phyloP scores from a whole-genome alignment of 306 rosid genomes.

The Cicer chorassanicum region DNA sequence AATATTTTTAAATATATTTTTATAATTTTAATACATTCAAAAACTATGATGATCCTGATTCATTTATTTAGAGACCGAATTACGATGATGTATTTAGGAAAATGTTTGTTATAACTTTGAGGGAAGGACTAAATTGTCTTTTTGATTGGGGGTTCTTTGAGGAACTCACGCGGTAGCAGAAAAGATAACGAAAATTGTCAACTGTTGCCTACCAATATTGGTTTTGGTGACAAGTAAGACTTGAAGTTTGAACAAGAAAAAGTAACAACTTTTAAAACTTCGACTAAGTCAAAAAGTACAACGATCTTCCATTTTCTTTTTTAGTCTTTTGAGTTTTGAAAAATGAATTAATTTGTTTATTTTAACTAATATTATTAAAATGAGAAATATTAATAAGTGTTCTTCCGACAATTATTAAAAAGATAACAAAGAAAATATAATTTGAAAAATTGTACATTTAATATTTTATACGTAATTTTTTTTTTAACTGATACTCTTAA shows the following conservation, averaged over 20 bases:
- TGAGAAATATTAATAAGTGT: too few species aligned
- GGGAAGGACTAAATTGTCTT: slow-evolving; percentile 22
- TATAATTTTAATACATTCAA: too few species aligned
- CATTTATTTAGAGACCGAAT: too few species aligned
- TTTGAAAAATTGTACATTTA: too few species aligned
- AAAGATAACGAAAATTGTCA: slow-evolving; percentile 22
- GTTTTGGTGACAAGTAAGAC: slow-evolving; percentile 41
- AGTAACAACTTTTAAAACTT: not conserved
- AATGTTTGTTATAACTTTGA: not conserved
- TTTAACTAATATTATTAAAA: too few species aligned
- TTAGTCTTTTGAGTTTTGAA: not conserved
- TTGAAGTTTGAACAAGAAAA: slow-evolving; percentile 40
- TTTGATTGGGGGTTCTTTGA: not conserved
- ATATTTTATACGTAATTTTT: too few species aligned
- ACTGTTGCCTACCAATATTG: slow-evolving; percentile 33
- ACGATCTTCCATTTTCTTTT: not conserved
- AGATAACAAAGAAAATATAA: too few species aligned
- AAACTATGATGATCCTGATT: too few species aligned
- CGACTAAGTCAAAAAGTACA: slow-evolving; percentile 49
- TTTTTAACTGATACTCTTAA: too few species aligned
- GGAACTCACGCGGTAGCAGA: slow-evolving; percentile 45
- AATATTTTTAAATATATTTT: too few species aligned
- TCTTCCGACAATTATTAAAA: too few species aligned
- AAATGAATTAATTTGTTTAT: not conserved
- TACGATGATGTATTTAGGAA: not conserved